Evolutionary conservation across 176 grass and related monocot species (phyloP), one percentile per base, ranked within the genome.

Genomic region (Cocos nucifera): DNA sequence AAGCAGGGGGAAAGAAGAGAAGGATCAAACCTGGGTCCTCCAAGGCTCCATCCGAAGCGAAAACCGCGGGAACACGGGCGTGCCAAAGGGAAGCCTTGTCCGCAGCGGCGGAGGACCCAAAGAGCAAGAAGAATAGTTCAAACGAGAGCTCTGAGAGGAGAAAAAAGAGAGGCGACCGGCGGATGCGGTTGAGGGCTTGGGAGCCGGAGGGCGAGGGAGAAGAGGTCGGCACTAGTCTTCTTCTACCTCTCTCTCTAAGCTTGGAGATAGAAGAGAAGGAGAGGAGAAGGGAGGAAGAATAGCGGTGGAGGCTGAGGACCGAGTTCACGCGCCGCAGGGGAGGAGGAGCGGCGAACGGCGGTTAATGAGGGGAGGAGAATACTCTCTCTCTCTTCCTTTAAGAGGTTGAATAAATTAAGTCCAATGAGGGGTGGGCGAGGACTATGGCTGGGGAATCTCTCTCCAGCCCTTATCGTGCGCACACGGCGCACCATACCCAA

Each of bases 221-320:
- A 35, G 72, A 26, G 19, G 8, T 68, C 2, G 25, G 49, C 26
- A 18, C 60, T 8, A 0, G 19, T 25, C 39, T 44, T 30, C 9
- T 17, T 25, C 9, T 12, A 44, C 10, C 8, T 44, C 12, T 44
- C 10, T 14, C 35, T 12, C 35, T 44, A 39, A 39, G 1, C 35
- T 32, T 32, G 30, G 30, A 52, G 22, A 22, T 10, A 4, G 19
- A 61, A 16, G 26, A 57, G 52, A 15, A 51, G 18, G 61, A 32
- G 49, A 50, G 17, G 19, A 50, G 18, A 56, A 51, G 32, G 54
- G 64, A 53, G 57, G 58, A 74, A 69, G 75, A 65, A 78, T 51
- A 69, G 51, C 58, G 58, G 48, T 58, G 59, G 62, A 50, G 59
- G 61, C 5, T 19, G 44, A 44, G 60, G 26, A 63, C 27, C 51